Evolutionary conservation across 2,329 filamentous ascomycete species (phyloP).

Genomic region (Neocucurbitaria cava): DNA sequence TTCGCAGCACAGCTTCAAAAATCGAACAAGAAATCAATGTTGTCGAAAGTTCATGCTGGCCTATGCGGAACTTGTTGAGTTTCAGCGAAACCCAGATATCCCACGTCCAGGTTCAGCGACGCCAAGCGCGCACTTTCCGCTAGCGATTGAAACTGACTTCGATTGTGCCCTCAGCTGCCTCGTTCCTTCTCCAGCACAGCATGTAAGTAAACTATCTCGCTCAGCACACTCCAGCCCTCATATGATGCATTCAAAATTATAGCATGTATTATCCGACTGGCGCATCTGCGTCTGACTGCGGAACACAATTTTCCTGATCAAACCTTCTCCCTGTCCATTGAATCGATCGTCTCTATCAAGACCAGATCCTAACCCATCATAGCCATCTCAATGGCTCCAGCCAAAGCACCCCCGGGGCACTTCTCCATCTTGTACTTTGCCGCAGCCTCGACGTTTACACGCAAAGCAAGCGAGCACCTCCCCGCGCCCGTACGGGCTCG

Average conservation of each 20-base stretch:
- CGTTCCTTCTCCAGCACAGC: conserved; percentile 12
- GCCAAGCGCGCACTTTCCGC: not conserved
- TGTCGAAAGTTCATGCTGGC: not conserved
- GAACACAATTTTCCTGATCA: conserved; percentile 42
- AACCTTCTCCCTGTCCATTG: conserved; percentile 8
- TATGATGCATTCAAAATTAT: conserved; percentile 50
- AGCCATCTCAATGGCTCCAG: conserved; percentile 41
- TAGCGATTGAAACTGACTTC: not conserved
- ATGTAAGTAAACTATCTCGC: conserved; percentile 24
- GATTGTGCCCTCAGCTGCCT: conserved; percentile 8
- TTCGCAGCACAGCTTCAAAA: not conserved
- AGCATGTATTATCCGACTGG: conserved; percentile 60
- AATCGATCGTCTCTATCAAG: not conserved
- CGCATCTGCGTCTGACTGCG: conserved; percentile 39
- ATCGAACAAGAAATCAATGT: not conserved
- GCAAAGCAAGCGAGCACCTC: conserved; percentile 70
- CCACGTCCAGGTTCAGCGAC: not conserved
- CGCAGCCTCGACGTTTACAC: conserved; percentile 72
- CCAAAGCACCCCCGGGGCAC: conserved; percentile 65
- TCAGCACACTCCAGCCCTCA: conserved; percentile 2
- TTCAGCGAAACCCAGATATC: too few species aligned
- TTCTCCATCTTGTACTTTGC: conserved; percentile 88
- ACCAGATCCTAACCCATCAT: conserved; percentile 20
- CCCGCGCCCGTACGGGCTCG: conserved; percentile 69
- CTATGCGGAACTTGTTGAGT: not conserved